Conservation (phyloP, 2,329 filamentous ascomycete genomes). For the Fusarium anguioides region DNA sequence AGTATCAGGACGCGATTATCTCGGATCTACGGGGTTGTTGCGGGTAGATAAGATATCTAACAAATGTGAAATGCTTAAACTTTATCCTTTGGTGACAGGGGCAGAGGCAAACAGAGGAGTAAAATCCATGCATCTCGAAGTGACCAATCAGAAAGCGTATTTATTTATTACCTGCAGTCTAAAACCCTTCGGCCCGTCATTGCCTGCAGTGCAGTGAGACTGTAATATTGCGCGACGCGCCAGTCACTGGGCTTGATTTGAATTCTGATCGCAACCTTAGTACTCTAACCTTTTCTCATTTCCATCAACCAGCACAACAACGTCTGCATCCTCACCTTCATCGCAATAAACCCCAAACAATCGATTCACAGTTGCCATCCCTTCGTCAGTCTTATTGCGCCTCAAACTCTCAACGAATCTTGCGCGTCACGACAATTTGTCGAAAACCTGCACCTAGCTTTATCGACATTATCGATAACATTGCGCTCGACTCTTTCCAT, state of each 20-base stretch:
- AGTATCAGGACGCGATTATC: background rate
- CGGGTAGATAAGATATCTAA: background rate
- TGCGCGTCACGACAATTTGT: constrained; percentile 16
- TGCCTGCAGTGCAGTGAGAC: constrained; percentile 1
- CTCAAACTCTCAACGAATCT: background rate
- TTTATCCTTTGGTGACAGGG: constrained; percentile 13
- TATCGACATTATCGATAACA: constrained; percentile 14
- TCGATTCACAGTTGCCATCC: background rate
- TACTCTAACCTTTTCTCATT: background rate
- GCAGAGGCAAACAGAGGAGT: constrained; percentile 16
- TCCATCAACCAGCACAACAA: constrained; percentile 5
- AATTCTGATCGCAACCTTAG: constrained; percentile 30
- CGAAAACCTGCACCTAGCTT: background rate
- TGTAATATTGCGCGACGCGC: constrained; percentile 27
- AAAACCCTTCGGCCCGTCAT: constrained; percentile 28
- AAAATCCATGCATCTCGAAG: background rate
- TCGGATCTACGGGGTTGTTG: background rate
- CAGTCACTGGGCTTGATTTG: constrained; percentile 15
- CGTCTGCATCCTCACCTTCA: background rate
- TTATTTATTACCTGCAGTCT: constrained; percentile 26
- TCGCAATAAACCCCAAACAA: background rate
- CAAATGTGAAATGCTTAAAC: constrained; percentile 7
- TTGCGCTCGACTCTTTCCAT: constrained; percentile 4
- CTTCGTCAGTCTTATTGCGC: background rate
- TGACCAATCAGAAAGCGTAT: constrained; percentile 20